Evolutionary conservation across 805 yeast genomes (phyloP).

Genomic region (Deakozyma indianensis): DNA sequence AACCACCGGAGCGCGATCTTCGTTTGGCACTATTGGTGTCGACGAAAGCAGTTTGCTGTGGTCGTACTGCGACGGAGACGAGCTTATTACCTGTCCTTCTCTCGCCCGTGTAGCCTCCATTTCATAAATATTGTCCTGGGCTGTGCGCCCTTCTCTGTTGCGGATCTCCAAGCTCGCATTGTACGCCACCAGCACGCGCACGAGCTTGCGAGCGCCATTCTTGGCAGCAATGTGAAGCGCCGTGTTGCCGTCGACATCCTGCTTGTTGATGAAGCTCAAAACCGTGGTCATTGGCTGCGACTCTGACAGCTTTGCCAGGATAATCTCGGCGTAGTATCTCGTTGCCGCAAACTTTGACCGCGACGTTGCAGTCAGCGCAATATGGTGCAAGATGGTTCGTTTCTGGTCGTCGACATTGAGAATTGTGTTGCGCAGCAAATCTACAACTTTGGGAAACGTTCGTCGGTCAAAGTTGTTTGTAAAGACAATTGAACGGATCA

Average conservation of each 20-base stretch:
- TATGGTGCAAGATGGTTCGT: constrained; percentile 76
- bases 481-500: constrained; percentile 71
- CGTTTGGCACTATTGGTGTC: neutral
- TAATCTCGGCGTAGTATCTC: constrained; percentile 62
- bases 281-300: constrained; percentile 40
- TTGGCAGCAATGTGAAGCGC: constrained; percentile 67
- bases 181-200: constrained; percentile 29
- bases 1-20: neutral
- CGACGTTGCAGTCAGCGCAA: constrained; percentile 56
- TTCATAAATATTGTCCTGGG: constrained; percentile 24
- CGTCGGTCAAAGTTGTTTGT: constrained; percentile 76
- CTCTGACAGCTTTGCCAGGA: constrained; percentile 60
- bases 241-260: constrained; percentile 74
- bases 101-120: constrained; percentile 11
- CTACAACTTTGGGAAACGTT: constrained; percentile 66
- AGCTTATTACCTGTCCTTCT: neutral
- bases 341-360: constrained; percentile 63
- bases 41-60: neutral
- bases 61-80: neutral
- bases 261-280: constrained; percentile 41
- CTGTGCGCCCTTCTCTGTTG: constrained; percentile 27
- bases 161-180: constrained; percentile 32
- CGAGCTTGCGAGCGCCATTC: constrained; percentile 33
- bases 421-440: constrained; percentile 61
- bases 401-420: constrained; percentile 58